Evolutionary conservation across 108 stramenopile species (phyloP).

Genomic region (Pseudonitzschia delicatissima): DNA sequence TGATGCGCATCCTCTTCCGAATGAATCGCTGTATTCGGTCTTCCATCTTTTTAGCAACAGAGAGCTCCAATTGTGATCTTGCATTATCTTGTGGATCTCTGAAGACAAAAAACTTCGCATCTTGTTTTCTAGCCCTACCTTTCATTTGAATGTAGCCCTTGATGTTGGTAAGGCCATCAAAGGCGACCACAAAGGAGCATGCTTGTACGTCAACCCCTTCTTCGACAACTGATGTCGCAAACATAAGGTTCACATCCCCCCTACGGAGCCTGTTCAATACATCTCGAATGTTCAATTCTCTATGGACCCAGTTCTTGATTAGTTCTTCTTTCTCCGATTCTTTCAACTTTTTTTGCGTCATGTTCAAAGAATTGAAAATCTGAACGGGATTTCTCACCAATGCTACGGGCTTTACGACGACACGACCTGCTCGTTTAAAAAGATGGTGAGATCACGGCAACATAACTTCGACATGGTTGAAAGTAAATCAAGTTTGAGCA

Average conservation of each 20-base stretch:
- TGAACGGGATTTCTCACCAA: conserved; percentile 39
- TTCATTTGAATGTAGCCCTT: conserved; percentile 77
- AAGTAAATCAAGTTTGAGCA: neutral
- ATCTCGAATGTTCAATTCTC: conserved; percentile 25
- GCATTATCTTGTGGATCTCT: conserved; percentile 15
- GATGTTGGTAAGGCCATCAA: conserved; percentile 43
- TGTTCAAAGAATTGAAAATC: conserved; percentile 48
- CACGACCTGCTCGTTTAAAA: neutral
- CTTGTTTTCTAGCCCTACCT: conserved; percentile 52
- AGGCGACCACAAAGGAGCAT: conserved; percentile 57
- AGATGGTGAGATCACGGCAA: neutral
- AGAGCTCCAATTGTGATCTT: conserved; percentile 19
- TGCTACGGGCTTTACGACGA: conserved; percentile 23
- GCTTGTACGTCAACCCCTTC: conserved; percentile 71
- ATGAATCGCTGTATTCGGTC: conserved; percentile 40
- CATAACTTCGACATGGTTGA: neutral
- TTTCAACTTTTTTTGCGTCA: neutral
- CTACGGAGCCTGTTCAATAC: conserved; percentile 40
- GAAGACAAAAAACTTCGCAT: conserved; percentile 59
- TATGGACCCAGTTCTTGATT: conserved; percentile 37
- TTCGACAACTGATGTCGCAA: conserved; percentile 69
- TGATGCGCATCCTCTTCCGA: conserved; percentile 9
- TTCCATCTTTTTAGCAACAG: conserved; percentile 33
- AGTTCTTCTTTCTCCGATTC: conserved; percentile 11
- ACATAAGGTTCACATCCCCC: conserved; percentile 49